A percentile compares a stretch with the other conserved stretches of the same genome.
These are phyloP conservation scores for Cichorium intybus DNA, from an alignment of 140 eudicot genomes.

Conservation along the genomic window DNA sequence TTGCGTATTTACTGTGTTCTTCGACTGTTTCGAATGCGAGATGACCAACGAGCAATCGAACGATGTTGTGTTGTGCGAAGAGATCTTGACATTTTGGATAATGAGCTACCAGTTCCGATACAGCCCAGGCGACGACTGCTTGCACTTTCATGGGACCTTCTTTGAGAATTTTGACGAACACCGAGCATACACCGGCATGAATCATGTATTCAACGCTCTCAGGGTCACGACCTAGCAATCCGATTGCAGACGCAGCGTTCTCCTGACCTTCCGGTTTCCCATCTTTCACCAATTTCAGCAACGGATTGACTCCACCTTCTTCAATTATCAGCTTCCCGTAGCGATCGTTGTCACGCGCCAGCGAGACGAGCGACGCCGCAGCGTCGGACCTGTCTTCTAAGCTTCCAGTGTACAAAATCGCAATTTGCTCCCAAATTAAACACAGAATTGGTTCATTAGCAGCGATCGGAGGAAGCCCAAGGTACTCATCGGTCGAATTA, in stretches of 20 bases:
- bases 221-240: constrained; percentile 58
- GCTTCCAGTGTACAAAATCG: constrained; percentile 47
- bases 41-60: constrained; percentile 68
- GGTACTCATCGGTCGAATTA: constrained; percentile 42
- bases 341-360: constrained; percentile 74
- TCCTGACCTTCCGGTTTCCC: constrained; percentile 81
- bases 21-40: constrained; percentile 76
- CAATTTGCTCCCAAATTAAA: constrained; percentile 81
- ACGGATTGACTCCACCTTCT: constrained; percentile 76
- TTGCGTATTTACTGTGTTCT: constrained; percentile 74
- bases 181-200: constrained; percentile 52
- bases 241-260: constrained; percentile 70
- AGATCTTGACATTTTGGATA: constrained; percentile 61
- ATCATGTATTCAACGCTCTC: constrained; percentile 66
- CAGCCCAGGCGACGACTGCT: constrained; percentile 88
- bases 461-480: constrained; percentile 84
- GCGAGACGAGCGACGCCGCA: constrained; percentile 68
- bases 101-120: constrained; percentile 59
- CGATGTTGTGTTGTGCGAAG: constrained; percentile 61
- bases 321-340: constrained; percentile 76
- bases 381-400: constrained; percentile 66
- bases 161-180: constrained; percentile 61
- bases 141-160: constrained; percentile 87
- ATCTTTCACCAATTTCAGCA: constrained; percentile 68
- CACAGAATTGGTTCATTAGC: constrained; percentile 79